Evolutionary conservation across 1,284 basidiomycete species (phyloP), one percentile per base, ranked within the genome.

Genomic region (Cronartium quercuum): DNA sequence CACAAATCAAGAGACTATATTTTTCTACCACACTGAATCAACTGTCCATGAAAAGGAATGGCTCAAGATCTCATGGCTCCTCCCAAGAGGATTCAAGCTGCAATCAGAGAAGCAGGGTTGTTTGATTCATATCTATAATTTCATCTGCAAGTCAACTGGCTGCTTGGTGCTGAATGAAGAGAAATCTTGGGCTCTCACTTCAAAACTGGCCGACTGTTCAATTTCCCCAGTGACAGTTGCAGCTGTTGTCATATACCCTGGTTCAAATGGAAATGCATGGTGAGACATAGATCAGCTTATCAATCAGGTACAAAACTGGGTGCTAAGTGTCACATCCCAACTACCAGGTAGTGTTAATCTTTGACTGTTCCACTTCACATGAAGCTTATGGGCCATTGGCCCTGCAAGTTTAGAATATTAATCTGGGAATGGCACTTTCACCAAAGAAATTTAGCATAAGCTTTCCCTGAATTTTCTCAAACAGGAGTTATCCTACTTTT

Each of bases 301-400:
- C 35, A 21, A 64, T 64, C 62, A 64, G 40, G 62, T 64, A 9
- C 10, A 21, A 35, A 64, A 24, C 2, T 3, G 40, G 35, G 62
- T 38, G 12, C 37, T 64, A 64, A 41, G 21, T 13, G 2, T 18
- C 41, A n/a, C 62, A 64, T 64, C 62, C 62, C 7, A 21, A 41
- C n/a, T 64, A 38, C 41, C 62, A 64, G 62, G 62, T 10, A 37
- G 62, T 64, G 3, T 64, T 64, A n/a, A 21, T 64, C 15, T 61
- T 61, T 61, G 58, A 61, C 34, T 61, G 58, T 15, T 61, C 58
- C 3, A 18, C 58, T 24, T 29, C 62, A 3, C 62, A 64, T 37
- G 24, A 40, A 21, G 6, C 34, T 7, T 64, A 37, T 37, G 29
- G 34, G 2, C 62, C 62, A 34, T 64, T 37, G 35, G 62, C 62